A percentile compares a stretch with the other conserved stretches of the same genome.
Conservation (phyloP, 2,329 filamentous ascomycete species). For the Arthrobotrys musiformis region DNA sequence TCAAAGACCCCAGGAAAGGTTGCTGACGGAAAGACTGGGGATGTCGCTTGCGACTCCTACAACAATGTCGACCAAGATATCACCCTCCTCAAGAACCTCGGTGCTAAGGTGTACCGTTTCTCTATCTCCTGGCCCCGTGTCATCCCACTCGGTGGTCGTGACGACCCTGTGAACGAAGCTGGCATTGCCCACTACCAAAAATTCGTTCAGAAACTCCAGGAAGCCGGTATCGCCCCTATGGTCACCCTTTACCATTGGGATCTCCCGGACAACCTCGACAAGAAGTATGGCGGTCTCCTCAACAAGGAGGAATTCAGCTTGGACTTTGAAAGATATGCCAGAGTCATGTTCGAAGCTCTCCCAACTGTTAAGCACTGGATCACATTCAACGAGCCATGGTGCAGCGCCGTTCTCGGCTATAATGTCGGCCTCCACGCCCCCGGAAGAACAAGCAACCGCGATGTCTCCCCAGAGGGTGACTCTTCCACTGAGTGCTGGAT, state of each 20-base stretch:
- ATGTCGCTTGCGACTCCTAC: conserved; percentile 86
- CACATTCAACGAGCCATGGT: conserved; percentile 92
- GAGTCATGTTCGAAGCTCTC: conserved; percentile 78
- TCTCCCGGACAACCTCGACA: conserved; percentile 79
- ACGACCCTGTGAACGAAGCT: conserved; percentile 81
- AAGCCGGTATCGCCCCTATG: conserved; percentile 80
- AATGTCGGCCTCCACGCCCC: conserved; percentile 81
- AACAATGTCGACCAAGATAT: conserved; percentile 82
- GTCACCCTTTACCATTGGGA: conserved; percentile 92
- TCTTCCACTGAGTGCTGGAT: conserved; percentile 82
- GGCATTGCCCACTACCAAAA: conserved; percentile 81
- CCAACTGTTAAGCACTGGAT: conserved; percentile 87
- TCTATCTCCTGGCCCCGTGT: conserved; percentile 86
- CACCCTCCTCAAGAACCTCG: conserved; percentile 77
- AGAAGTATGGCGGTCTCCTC: conserved; percentile 82
- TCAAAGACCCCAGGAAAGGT: conserved; percentile 84
- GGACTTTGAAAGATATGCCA: conserved; percentile 82
- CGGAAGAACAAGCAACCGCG: conserved; percentile 80
- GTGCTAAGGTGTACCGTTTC: conserved; percentile 82
- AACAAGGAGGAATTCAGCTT: conserved; percentile 84
- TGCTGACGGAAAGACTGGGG: conserved; percentile 78
- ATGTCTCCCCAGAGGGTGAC: conserved; percentile 76
- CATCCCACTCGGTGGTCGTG: conserved; percentile 83
- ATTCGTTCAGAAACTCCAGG: conserved; percentile 80
- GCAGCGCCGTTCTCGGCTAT: conserved; percentile 82